Evolutionary conservation across 257 asterid genomes (phyloP), one percentile per base, ranked within the genome.

Genomic region (Sherardia arvensis): DNA sequence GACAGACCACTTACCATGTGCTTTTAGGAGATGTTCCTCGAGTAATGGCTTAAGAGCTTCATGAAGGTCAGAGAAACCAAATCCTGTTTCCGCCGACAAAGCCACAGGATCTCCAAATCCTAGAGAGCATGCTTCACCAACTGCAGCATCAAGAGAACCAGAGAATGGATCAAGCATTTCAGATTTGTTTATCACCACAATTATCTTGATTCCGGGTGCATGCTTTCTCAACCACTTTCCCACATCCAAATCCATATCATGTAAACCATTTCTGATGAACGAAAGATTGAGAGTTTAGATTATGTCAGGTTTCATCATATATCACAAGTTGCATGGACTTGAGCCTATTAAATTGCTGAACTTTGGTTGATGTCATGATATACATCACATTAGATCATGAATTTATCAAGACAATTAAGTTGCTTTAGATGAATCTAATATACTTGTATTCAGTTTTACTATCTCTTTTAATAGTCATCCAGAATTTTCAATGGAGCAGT

Each of bases 31-130:
- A 68, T 81, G 79, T 48, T 88, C 91, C 80, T 86, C 93, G 36
- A 92, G 96, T 54, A 76, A 56, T 53, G 96, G 92, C 76, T 81
- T 80, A 69, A 92, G 80, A 55, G 84, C 76, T 69, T 77, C 88
- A 78, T 84, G 77, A 68, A 88, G 85, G 67, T 85, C 93, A 27
- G 91, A 73, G 87, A 92, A 82, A 36, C 98, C 97, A 5, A 88
- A 64, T 62, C 95, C 97, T 72, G 93, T 92, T 81, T 92, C 99
- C 73, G 99, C 99, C 77, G 99, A 89, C 72, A 92, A 58, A 36
- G 97, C 85, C 74, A 89, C 77, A 65, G 99, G 95, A 75, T 89
- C 93, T 33, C 99, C 99, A 77, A 92, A 92, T 53, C 99, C 99
- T 73, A 89, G 79, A 8, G 79, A 83, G 78, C 85, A 83, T 60